Percentiles rank a stretch among this genome's conserved stretches.
These are phyloP conservation scores for Lactifluus piperatus DNA, from an alignment of 768 basidiomycete species.

Conservation along the genomic window DNA sequence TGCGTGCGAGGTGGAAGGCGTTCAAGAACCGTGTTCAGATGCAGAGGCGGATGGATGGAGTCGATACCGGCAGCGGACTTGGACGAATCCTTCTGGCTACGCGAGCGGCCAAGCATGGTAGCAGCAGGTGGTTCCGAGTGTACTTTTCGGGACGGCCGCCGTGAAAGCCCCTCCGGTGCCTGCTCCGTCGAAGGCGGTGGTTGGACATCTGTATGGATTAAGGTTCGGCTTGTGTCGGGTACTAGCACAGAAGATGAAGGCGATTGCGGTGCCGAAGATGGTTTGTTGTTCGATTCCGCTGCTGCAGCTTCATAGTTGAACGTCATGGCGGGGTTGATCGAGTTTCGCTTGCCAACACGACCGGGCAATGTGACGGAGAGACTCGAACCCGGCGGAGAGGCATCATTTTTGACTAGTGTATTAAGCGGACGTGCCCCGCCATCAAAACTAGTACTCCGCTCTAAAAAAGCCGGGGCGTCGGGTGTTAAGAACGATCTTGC, in stretches of 20 bases:
- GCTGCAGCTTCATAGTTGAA: conserved; percentile 24
- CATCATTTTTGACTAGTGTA: conserved; percentile 25
- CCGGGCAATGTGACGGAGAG: conserved; percentile 27
- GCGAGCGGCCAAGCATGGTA: not conserved
- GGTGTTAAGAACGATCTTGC: conserved; percentile 18
- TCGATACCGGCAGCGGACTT: conserved; percentile 17
- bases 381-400: conserved; percentile 21
- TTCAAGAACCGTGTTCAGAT: conserved; percentile 13
- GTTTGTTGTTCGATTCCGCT: conserved; percentile 1
- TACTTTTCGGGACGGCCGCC: conserved; percentile 1
- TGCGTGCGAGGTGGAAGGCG: conserved; percentile 19
- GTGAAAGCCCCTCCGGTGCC: not conserved
- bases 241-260: not conserved
- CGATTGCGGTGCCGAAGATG: conserved; percentile 9
- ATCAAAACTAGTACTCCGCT: conserved; percentile 34
- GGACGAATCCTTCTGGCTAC: conserved; percentile 2
- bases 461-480: conserved; percentile 23
- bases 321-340: conserved; percentile 45
- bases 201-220: not conserved
- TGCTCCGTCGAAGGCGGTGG: not conserved
- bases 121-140: not conserved
- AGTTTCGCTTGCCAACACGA: conserved; percentile 40
- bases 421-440: conserved; percentile 35
- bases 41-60: conserved; percentile 23
- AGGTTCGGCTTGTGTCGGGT: not conserved